Evolutionary conservation across 768 basidiomycete genomes (phyloP).

Genomic region (Boletus edulis): DNA sequence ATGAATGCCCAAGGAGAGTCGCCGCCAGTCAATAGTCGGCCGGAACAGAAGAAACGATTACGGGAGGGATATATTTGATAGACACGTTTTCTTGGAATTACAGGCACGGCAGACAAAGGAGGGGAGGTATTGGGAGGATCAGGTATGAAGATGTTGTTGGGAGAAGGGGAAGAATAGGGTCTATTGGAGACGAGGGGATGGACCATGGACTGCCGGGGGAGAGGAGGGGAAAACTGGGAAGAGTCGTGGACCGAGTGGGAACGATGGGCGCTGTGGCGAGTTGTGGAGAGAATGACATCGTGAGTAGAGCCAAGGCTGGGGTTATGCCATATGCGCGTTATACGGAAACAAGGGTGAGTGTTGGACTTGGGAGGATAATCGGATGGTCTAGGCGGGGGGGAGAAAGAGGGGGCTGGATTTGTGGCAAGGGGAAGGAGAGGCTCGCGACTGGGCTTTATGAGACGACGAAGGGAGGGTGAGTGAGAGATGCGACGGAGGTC

Average conservation of each 20-base stretch:
- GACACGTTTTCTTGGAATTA: slow-evolving; percentile 41
- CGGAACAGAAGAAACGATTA: slow-evolving; percentile 73
- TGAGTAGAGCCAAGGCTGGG: slow-evolving; percentile 51
- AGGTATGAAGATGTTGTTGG: slow-evolving; percentile 27
- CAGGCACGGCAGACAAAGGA: slow-evolving; percentile 36
- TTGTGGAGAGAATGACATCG: slow-evolving; percentile 18
- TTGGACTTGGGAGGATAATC: background rate
- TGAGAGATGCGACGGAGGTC: slow-evolving; percentile 32
- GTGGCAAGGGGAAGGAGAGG: slow-evolving; percentile 57
- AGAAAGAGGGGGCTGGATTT: background rate
- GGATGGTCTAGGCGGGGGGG: background rate
- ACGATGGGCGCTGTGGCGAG: slow-evolving; percentile 1
- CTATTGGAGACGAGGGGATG: slow-evolving; percentile 25
- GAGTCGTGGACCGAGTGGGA: slow-evolving; percentile 13
- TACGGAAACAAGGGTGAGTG: slow-evolving; percentile 31
- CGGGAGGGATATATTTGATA: slow-evolving; percentile 68
- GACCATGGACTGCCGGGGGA: slow-evolving; percentile 11
- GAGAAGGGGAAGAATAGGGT: slow-evolving; percentile 27
- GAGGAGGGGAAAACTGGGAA: slow-evolving; percentile 5
- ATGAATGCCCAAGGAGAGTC: slow-evolving; percentile 85
- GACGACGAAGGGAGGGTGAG: slow-evolving; percentile 24
- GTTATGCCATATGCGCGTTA: slow-evolving; percentile 58
- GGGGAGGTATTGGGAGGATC: slow-evolving; percentile 30
- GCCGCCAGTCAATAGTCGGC: slow-evolving; percentile 77
- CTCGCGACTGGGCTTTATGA: slow-evolving; percentile 65